Percentiles rank a stretch among this genome's conserved stretches.
phyloP scores from a whole-genome alignment of 139 green algal species.

The Astrephomene gubernaculifera region DNA sequence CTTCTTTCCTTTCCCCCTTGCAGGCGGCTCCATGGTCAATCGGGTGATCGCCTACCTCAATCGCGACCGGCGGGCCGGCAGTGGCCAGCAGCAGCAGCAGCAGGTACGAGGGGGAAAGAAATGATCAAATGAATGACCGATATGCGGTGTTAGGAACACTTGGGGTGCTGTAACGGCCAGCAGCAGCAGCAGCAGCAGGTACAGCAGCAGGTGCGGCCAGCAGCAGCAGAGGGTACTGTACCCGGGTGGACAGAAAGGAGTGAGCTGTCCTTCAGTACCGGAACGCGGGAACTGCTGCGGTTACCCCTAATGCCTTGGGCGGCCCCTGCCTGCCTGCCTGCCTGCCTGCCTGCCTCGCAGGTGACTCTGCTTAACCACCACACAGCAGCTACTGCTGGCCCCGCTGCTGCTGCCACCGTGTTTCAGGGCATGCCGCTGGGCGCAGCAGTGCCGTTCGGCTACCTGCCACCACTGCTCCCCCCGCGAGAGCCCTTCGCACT shows the following conservation, averaged over 20 bases:
- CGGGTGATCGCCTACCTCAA: conserved; percentile 72
- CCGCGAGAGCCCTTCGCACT: conserved; percentile 11
- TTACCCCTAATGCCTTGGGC: no score
- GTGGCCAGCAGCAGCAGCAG: not conserved
- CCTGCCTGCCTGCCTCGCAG: not conserved
- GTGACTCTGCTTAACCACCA: not conserved
- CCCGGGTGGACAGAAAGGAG: no score
- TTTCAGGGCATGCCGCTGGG: not conserved
- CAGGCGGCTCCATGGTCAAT: conserved; percentile 84
- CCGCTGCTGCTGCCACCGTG: no score
- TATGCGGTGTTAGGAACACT: no score
- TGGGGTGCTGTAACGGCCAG: no score
- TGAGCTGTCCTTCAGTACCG: no score
- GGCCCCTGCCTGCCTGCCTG: not conserved
- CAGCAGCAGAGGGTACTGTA: no score
- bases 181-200: no score
- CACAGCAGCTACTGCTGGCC: not conserved
- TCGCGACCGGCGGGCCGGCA: conserved; percentile 1
- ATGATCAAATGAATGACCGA: no score
- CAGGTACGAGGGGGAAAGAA: no score
- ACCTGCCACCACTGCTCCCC: not conserved
- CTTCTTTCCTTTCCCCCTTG: conserved; percentile 64
- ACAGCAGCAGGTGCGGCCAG: no score
- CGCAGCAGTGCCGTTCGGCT: not conserved
- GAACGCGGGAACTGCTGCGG: no score